phyloP scores from a whole-genome alignment of 2,329 filamentous ascomycete species.

The Cercospora berteroae region DNA sequence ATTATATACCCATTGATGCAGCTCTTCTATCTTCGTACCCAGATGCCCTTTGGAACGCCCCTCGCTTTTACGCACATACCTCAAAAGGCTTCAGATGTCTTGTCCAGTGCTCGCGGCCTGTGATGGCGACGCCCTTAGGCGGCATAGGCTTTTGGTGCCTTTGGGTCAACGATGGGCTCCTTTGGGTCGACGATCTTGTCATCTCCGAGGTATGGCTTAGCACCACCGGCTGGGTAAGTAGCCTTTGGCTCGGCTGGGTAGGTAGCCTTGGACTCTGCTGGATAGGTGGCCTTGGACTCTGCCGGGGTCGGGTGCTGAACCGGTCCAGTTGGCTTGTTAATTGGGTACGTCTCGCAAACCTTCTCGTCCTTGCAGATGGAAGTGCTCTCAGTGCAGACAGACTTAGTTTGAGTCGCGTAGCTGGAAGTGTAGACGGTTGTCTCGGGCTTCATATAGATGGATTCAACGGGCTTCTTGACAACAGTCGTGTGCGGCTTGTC shows the following conservation, averaged over 20 bases:
- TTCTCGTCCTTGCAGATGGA: constrained; percentile 4
- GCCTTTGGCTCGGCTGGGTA: not conserved
- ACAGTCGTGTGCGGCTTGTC: constrained; percentile 9
- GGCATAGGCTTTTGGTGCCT: not conserved
- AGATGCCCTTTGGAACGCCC: not conserved
- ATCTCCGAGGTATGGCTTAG: not conserved
- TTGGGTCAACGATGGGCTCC: not conserved
- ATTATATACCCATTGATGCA: not conserved
- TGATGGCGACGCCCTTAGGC: not conserved
- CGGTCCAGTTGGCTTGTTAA: not conserved
- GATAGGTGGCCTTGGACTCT: too few species aligned
- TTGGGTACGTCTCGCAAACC: not conserved
- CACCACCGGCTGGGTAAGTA: not conserved
- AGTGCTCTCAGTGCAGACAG: constrained; percentile 8
- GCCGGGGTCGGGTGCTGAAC: too few species aligned
- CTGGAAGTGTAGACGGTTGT: not conserved
- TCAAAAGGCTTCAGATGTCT: not conserved
- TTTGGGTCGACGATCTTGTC: not conserved
- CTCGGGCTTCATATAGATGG: not conserved
- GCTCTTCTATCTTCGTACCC: not conserved
- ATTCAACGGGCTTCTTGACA: not conserved
- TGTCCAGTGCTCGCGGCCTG: not conserved
- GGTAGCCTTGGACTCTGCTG: not conserved
- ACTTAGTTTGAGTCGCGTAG: not conserved
- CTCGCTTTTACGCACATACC: not conserved